A percentile compares a stretch with the other conserved stretches of the same genome.
Evolutionary conservation across 305 asterid species (phyloP).

Genomic region (Fraxinus sp.): DNA sequence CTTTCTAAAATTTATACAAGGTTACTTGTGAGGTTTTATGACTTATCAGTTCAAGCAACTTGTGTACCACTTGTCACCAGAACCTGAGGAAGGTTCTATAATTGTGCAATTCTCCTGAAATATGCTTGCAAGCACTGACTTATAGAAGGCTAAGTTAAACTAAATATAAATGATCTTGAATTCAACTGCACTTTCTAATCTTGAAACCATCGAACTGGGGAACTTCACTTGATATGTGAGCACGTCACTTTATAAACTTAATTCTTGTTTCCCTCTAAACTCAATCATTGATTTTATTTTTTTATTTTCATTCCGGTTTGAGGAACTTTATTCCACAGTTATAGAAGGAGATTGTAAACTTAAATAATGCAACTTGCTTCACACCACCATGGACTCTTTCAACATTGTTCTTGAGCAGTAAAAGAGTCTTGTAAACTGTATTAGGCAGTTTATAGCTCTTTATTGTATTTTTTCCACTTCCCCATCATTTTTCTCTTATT

Average conservation of each 20-base stretch:
- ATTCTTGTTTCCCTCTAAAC: neutral
- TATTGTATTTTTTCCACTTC: neutral
- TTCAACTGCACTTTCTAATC: neutral
- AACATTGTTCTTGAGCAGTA: neutral
- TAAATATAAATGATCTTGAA: neutral
- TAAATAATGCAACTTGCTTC: neutral
- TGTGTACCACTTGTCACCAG: neutral
- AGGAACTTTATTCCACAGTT: neutral
- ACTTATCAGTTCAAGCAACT: neutral
- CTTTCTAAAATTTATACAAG: neutral
- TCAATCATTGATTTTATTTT: neutral
- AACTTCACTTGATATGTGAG: neutral
- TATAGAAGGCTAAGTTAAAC: neutral
- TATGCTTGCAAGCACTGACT: neutral
- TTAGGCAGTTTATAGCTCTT: neutral
- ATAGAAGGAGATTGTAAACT: neutral
- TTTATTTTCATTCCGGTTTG: neutral
- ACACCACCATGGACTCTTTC: neutral
- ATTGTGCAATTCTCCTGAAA: neutral
- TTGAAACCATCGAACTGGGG: neutral
- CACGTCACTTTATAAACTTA: neutral
- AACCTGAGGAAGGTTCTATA: neutral
- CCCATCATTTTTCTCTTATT: neutral
- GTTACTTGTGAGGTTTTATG: neutral
- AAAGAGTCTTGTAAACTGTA: neutral